Base-by-base conservation (phyloP, 2,329 filamentous ascomycete genomes). In the Fusarium keratoplasticum region DNA sequence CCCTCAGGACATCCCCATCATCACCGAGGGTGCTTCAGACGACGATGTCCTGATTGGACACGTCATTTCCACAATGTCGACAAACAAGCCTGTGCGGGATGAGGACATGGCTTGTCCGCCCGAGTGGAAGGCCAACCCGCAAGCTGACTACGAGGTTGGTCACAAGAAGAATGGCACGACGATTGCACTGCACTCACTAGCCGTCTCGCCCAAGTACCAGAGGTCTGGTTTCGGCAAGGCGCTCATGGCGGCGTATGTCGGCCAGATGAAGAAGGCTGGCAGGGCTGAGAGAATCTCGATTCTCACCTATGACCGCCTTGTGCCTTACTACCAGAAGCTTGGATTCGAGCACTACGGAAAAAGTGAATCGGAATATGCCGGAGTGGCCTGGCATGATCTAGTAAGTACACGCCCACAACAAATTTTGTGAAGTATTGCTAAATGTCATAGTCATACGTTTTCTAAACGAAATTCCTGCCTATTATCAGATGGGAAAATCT, bases 321-420 rank as follows among this genome's bases (percentile, higher is more conserved):
- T 81, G 0, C 69, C 79, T 9, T 81, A 79, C 40, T 81, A 81
- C n/a, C 50, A 81, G 25, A 73, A 72, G 20, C 60, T 82, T 7
- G 80, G 80, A 0, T 82, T 82, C 29, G 73, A 75, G 14, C 74
- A 81, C 63, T 76, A 79, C 7, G 80, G 80, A 14, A 82, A 79
- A 64, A 81, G 80, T 42, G 72, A 75, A 6, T 80, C 73, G 13
- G 73, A 72, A 20, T 81, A 81, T 44, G 80, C 79, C 3, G 79
- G 80, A 2, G 71, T 81, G 6, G 72, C 76, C 2, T 81, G 80
- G 80, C 78, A 80, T 10, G 80, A 81, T 63, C 67, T 81, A 62
- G 80, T 81, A 64, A 52, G 74, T 75, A 31, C 47, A 54, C 47
- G 18, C 47, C 27, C 27, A 29, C 18, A 20, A 20, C 27, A 20